Percentiles rank a stretch among this genome's conserved stretches.
These are phyloP conservation scores for Penicillium waksmanii DNA, from an alignment of 495 filamentous ascomycete species.

Conservation along the genomic window DNA sequence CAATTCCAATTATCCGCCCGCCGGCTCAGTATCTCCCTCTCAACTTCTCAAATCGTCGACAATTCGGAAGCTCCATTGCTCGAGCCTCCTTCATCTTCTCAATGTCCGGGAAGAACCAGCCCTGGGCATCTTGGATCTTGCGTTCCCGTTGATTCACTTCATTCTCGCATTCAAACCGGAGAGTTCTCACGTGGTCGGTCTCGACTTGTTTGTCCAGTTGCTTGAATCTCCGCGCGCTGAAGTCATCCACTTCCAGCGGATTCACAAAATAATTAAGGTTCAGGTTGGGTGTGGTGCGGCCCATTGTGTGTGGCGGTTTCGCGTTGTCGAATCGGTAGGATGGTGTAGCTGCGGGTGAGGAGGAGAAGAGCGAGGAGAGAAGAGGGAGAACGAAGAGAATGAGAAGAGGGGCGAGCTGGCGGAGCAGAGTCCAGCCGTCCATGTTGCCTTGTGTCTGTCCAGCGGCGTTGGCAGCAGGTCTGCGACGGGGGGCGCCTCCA, in stretches of 20 bases:
- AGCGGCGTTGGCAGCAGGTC: constrained; percentile 67
- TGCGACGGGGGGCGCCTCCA: constrained; percentile 65
- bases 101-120: constrained; percentile 83
- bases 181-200: constrained; percentile 63
- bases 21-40: constrained; percentile 34
- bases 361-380: constrained; percentile 76
- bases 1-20: constrained; percentile 7
- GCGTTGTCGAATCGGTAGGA: constrained; percentile 71
- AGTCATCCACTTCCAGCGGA: constrained; percentile 73
- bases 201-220: constrained; percentile 81
- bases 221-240: constrained; percentile 63
- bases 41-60: constrained; percentile 54
- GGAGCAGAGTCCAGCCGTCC: constrained; percentile 49
- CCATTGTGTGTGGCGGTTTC: constrained; percentile 68
- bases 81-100: constrained; percentile 73
- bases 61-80: constrained; percentile 62
- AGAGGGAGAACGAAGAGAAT: constrained; percentile 88
- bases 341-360: constrained; percentile 62
- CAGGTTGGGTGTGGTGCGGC: constrained; percentile 69
- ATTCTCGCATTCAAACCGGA: constrained; percentile 71
- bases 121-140: constrained; percentile 77
- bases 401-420: constrained; percentile 79
- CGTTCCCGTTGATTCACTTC: constrained; percentile 66
- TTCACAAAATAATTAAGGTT: constrained; percentile 84
- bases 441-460: constrained; percentile 50